These are phyloP conservation scores for Anisodus tanguticus DNA, from an alignment of 257 asterid species.

Conservation along the genomic window DNA sequence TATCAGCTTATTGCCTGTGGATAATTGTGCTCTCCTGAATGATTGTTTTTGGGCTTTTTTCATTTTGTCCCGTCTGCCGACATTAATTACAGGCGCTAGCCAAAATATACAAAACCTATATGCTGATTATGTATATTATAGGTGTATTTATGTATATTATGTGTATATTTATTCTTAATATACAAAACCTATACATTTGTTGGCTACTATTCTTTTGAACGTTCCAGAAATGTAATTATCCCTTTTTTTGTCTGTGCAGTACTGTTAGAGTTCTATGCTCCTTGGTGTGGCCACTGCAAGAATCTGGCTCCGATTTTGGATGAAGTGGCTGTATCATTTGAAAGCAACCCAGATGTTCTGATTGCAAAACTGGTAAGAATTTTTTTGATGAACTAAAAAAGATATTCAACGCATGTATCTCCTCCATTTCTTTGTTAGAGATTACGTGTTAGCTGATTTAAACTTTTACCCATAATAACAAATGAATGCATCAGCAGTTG, in stretches of 20 bases:
- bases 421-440: not conserved
- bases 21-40: not conserved
- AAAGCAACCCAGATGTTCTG: conserved; percentile 58
- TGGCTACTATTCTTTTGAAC: too few relatives aligned
- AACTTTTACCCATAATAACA: not conserved
- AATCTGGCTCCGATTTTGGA: conserved; percentile 80
- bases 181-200: too few relatives aligned
- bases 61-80: too few relatives aligned
- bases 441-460: not conserved
- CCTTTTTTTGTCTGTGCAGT: conserved; percentile 41
- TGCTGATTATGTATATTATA: too few relatives aligned
- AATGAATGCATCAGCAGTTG: not conserved
- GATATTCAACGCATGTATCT: not conserved
- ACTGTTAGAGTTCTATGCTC: conserved; percentile 78
- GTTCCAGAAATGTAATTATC: too few relatives aligned
- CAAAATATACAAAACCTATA: too few relatives aligned
- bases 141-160: too few relatives aligned
- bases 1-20: not conserved
- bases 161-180: too few relatives aligned
- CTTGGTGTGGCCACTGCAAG: conserved; percentile 95
- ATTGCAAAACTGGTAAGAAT: conserved; percentile 71
- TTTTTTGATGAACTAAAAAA: not conserved
- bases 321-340: conserved; percentile 72
- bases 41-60: too few relatives aligned
- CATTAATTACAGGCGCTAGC: too few relatives aligned